Evolutionary conservation across 2,329 filamentous ascomycete genomes (phyloP), one percentile per base, ranked within the genome.

Genomic region (Hypomyces perniciosus): DNA sequence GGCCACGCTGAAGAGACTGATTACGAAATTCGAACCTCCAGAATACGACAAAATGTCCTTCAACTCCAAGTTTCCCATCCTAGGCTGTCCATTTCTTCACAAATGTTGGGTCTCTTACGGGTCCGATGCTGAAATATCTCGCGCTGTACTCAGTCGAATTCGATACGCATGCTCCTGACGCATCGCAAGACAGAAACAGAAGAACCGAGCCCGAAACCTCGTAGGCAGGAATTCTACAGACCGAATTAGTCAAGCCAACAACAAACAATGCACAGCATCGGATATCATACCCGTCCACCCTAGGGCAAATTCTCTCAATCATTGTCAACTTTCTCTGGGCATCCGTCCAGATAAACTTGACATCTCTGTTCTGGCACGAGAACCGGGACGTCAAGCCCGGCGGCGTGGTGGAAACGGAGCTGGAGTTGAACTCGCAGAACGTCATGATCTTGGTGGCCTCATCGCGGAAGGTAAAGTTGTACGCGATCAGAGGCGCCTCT

Each of bases 241-340:
- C 30, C 9, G 30, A 33, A 28, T 9, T 8, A 35, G 8, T 37
- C 5, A 10, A 30, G 12, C 10, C 2, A 33, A 48, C 29, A 51
- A 38, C n/a, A 28, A 9, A 42, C 12, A 28, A 28, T 7, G 7
- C n/a, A 20, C 7, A 35, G 30, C 31, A n/a, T 30, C 29, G 29
- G 31, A 26, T 8, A 37, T 35, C 68, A 58, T 62, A 73, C 71
- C 67, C 69, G 5, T 66, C 56, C 1, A 56, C 27, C 9, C 57
- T 58, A 1, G 69, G 65, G 58, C 76, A 79, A 10, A 71, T 65
- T 29, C 65, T 64, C 64, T 79, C 73, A 40, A 76, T 63, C 60
- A 77, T 54, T n/a, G 67, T 70, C 40, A 78, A 54, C 37, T 62
- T 61, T 29, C 56, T 55, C 4, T 55, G 38, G 4, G 56, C 46